Percentiles rank a stretch among this genome's conserved stretches.
phyloP scores from a whole-genome alignment of 495 filamentous ascomycete species.

The Daldinia grandis region DNA sequence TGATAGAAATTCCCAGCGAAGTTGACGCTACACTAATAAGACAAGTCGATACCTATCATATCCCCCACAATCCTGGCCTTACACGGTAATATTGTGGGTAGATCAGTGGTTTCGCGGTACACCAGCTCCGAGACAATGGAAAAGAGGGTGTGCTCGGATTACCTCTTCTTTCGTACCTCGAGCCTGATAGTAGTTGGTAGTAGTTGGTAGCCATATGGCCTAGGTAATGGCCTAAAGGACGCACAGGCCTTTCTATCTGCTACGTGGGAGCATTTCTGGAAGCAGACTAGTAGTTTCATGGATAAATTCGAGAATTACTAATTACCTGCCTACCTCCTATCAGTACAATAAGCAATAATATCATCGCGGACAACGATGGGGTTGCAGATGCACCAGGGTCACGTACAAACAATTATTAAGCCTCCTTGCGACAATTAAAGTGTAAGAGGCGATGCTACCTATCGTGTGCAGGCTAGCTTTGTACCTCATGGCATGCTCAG shows the following conservation, averaged over 20 bases:
- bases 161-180: conserved; percentile 31
- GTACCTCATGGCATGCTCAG: conserved; percentile 14
- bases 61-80: conserved; percentile 35
- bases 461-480: conserved; percentile 21
- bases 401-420: conserved; percentile 28
- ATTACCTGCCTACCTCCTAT: not conserved
- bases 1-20: not conserved
- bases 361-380: not conserved
- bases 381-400: conserved; percentile 26
- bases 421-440: conserved; percentile 36
- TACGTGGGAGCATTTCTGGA: conserved; percentile 27
- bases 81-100: conserved; percentile 20
- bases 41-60: conserved; percentile 32
- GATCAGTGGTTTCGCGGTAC: conserved; percentile 21
- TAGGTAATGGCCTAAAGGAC: conserved; percentile 16
- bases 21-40: conserved; percentile 16
- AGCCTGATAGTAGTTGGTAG: conserved; percentile 15
- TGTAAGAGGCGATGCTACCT: conserved; percentile 29
- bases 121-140: conserved; percentile 24
- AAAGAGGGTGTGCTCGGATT: conserved; percentile 38
- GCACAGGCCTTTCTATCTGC: conserved; percentile 24
- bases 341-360: conserved; percentile 17
- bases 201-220: conserved; percentile 2
- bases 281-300: conserved; percentile 34
- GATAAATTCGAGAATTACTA: conserved; percentile 33